These are phyloP conservation scores for Saturnispora diversa DNA, from an alignment of 805 yeast genomes.

Conservation along the genomic window DNA sequence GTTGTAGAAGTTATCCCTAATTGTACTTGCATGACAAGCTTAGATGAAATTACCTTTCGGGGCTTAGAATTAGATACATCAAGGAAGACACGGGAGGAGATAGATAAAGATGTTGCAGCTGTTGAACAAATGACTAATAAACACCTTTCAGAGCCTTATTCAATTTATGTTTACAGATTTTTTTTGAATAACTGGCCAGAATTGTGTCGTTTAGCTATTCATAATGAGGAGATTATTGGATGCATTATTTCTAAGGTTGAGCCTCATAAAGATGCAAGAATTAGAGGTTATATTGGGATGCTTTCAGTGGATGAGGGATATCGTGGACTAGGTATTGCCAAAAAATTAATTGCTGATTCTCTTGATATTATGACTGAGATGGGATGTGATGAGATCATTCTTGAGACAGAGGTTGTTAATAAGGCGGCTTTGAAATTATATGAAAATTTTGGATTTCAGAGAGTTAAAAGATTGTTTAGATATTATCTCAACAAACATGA, in stretches of 20 bases:
- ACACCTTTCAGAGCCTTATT: constrained; percentile 89
- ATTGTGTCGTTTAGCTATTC: constrained; percentile 58
- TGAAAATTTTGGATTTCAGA: constrained; percentile 32
- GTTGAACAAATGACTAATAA: constrained; percentile 52
- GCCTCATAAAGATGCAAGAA: constrained; percentile 60
- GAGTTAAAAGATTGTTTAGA: constrained; percentile 55
- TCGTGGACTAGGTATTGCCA: constrained; percentile 80
- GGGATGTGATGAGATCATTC: constrained; percentile 79
- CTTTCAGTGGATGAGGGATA: constrained; percentile 66
- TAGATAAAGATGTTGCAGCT: constrained; percentile 38
- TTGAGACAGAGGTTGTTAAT: constrained; percentile 88
- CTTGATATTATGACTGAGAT: constrained; percentile 55
- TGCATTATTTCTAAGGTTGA: constrained; percentile 79
- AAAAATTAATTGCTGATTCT: constrained; percentile 52
- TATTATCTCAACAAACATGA: constrained; percentile 91
- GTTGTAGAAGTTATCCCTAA: no score
- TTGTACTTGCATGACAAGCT: no score
- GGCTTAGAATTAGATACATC: background rate
- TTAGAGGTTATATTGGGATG: constrained; percentile 95
- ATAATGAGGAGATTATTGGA: constrained; percentile 49
- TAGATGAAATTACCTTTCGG: constrained; percentile 10
- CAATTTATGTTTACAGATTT: constrained; percentile 85
- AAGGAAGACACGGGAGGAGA: constrained; percentile 11
- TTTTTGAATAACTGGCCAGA: constrained; percentile 90
- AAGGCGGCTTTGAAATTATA: constrained; percentile 29